phyloP scores from a whole-genome alignment of 2,329 filamentous ascomycete genomes.

The Myriosclerotinia curreyana region DNA sequence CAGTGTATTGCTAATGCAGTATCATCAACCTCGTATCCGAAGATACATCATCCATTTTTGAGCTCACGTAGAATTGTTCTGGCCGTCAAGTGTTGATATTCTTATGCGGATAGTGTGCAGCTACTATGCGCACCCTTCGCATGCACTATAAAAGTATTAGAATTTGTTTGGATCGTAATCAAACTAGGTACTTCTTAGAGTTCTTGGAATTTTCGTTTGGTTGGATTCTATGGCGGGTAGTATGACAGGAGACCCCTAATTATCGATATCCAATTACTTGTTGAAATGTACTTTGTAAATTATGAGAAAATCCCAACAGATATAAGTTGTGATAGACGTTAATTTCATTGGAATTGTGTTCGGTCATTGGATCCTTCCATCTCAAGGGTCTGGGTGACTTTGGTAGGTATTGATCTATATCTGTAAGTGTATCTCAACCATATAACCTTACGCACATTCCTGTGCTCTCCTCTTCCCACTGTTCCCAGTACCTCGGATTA shows the following conservation, averaged over 20 bases:
- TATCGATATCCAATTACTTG: background rate
- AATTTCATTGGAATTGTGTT: too few species aligned
- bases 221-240: background rate
- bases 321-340: background rate
- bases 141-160: background rate
- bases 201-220: background rate
- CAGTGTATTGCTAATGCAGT: background rate
- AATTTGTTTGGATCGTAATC: conserved; percentile 12
- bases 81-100: background rate
- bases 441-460: conserved; percentile 9
- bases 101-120: background rate
- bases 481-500: conserved; percentile 1
- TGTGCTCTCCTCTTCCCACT: too few species aligned
- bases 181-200: too few species aligned
- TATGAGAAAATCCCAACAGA: background rate
- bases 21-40: conserved; percentile 15
- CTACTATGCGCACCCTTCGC: background rate
- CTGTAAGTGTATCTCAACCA: background rate
- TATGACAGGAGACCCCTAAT: background rate
- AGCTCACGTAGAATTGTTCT: background rate
- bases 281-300: background rate
- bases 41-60: background rate
- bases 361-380: too few species aligned
- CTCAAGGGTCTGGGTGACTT: background rate
- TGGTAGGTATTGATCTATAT: background rate